A percentile compares a stretch with the other conserved stretches of the same genome.
Evolutionary conservation across 352 stramenopile species (phyloP).

Genomic region (Pythium phragmitis): DNA sequence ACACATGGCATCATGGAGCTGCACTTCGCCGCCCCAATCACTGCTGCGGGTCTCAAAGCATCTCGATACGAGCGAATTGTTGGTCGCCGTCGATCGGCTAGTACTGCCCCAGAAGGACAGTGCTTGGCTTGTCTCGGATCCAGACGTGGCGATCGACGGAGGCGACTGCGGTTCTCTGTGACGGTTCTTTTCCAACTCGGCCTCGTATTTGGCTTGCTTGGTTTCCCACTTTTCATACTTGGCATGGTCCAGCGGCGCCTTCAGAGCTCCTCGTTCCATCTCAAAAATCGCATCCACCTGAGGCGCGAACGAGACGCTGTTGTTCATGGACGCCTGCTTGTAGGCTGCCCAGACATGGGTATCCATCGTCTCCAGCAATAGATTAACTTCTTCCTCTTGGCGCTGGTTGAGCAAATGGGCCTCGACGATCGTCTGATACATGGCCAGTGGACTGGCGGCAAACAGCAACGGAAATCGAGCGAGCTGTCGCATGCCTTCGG

Average conservation of each 20-base stretch:
- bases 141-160: not conserved
- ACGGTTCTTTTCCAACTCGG: constrained; percentile 18
- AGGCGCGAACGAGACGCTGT: constrained; percentile 61
- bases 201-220: constrained; percentile 61
- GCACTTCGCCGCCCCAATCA: constrained; percentile 85
- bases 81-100: not conserved
- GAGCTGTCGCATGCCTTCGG: constrained; percentile 61
- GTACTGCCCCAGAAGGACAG: constrained; percentile 8
- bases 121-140: not conserved
- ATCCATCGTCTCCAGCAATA: constrained; percentile 80
- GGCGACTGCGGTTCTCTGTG: not conserved
- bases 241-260: constrained; percentile 39
- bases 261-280: constrained; percentile 51
- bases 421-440: constrained; percentile 82
- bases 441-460: constrained; percentile 54
- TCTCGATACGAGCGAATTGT: constrained; percentile 19
- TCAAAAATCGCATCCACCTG: constrained; percentile 69
- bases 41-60: constrained; percentile 84
- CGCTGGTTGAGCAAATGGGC: constrained; percentile 62
- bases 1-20: constrained; percentile 81
- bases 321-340: constrained; percentile 52
- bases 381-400: constrained; percentile 61
- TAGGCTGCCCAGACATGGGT: constrained; percentile 81
- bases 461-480: constrained; percentile 61
- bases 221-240: constrained; percentile 53